Evolutionary conservation across 2,329 filamentous ascomycete genomes (phyloP).

Genomic region (Exophiala aquamarina): DNA sequence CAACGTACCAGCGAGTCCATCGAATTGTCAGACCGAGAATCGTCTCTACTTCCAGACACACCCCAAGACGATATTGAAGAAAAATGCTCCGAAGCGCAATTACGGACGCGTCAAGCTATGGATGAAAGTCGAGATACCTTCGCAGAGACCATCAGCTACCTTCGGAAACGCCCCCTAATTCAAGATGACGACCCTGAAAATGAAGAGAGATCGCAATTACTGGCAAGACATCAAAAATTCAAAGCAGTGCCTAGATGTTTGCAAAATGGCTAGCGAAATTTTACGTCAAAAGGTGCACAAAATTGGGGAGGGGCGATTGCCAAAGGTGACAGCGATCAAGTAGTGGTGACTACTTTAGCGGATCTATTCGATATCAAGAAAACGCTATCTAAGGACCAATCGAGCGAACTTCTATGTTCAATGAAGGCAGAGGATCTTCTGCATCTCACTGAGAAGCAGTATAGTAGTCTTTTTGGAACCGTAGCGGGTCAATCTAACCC

Average conservation of each 20-base stretch:
- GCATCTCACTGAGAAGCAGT: slow-evolving; percentile 1
- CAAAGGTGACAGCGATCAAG: slow-evolving; percentile 40
- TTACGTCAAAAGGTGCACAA: slow-evolving; percentile 7
- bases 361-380: slow-evolving; percentile 44
- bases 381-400: slow-evolving; percentile 35
- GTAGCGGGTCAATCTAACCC: neutral
- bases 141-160: slow-evolving; percentile 32
- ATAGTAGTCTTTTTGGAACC: slow-evolving; percentile 5
- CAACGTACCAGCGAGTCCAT: no score
- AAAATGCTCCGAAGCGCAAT: slow-evolving; percentile 31
- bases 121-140: slow-evolving; percentile 35
- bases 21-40: slow-evolving; percentile 31
- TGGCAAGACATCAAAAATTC: slow-evolving; percentile 36
- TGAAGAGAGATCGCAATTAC: slow-evolving; percentile 33
- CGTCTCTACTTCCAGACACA: slow-evolving; percentile 24
- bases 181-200: slow-evolving; percentile 20
- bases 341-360: slow-evolving; percentile 43
- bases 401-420: slow-evolving; percentile 39
- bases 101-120: slow-evolving; percentile 33
- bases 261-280: slow-evolving; percentile 37
- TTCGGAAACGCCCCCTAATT: slow-evolving; percentile 34
- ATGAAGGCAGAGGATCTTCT: slow-evolving; percentile 34
- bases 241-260: slow-evolving; percentile 34
- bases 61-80: slow-evolving; percentile 16
- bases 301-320: slow-evolving; percentile 34